Evolutionary conservation across 2,329 filamentous ascomycete species (phyloP).

Genomic region (Dendrostoma leiphaemia): DNA sequence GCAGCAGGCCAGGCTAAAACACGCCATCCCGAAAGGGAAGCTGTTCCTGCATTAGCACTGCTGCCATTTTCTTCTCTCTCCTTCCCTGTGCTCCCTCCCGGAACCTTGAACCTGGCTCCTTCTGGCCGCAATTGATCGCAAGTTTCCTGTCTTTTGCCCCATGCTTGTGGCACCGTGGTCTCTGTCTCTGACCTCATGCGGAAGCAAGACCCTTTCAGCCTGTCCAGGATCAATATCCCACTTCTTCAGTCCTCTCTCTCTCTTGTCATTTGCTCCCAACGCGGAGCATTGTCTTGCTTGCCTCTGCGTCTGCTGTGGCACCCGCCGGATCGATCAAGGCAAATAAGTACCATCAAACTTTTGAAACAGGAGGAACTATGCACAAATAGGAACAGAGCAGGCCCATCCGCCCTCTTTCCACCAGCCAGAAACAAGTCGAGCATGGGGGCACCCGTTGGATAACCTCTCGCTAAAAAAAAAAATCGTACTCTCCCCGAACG

Average conservation of each 20-base stretch:
- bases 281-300: neutral
- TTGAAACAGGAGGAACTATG: slow-evolving; percentile 13
- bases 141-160: neutral
- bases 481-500: neutral
- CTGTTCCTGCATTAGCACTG: slow-evolving; percentile 20
- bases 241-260: neutral
- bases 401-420: neutral
- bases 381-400: slow-evolving; percentile 1
- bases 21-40: slow-evolving; percentile 10
- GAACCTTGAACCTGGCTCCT: neutral
- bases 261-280: neutral
- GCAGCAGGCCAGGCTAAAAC: slow-evolving; percentile 18
- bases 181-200: neutral
- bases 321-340: neutral
- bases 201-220: neutral
- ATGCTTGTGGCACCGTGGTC: slow-evolving; percentile 1
- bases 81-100: neutral
- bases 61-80: neutral
- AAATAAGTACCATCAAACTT: neutral
- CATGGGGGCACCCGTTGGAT: slow-evolving; percentile 1
- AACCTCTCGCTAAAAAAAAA: slow-evolving; percentile 7
- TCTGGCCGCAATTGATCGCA: too few species aligned
- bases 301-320: neutral
- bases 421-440: slow-evolving; percentile 1
- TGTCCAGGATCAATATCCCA: neutral